Percentiles rank a stretch among this genome's conserved stretches.
Evolutionary conservation across 2,329 filamentous ascomycete species (phyloP).

Genomic region (Sporothrix variecibatus): DNA sequence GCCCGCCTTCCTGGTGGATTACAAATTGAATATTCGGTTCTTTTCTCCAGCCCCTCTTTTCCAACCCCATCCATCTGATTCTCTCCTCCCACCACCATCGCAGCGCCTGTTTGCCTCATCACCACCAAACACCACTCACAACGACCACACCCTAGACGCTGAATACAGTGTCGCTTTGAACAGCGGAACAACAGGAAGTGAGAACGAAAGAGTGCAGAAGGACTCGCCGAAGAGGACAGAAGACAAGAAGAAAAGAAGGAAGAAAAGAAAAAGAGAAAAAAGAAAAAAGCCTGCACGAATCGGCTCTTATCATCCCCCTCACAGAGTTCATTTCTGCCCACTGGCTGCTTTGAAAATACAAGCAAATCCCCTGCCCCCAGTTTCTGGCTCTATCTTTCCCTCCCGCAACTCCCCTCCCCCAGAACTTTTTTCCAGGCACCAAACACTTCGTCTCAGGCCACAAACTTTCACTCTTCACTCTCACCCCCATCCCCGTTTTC

Average conservation of each 20-base stretch:
- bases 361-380: slow-evolving; percentile 2
- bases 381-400: slow-evolving; percentile 5
- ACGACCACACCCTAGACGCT: not conserved
- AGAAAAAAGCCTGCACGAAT: not conserved
- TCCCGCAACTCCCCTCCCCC: not conserved
- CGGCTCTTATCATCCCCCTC: slow-evolving; percentile 23
- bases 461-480: slow-evolving; percentile 18
- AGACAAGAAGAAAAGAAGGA: not conserved
- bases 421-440: slow-evolving; percentile 23
- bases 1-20: slow-evolving; percentile 26
- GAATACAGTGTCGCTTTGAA: not conserved
- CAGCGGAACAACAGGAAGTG: not conserved
- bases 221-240: not conserved
- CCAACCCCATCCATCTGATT: slow-evolving; percentile 27
- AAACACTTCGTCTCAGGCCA: slow-evolving; percentile 30
- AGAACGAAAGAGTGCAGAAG: not conserved
- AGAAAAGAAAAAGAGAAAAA: not conserved
- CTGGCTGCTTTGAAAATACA: slow-evolving; percentile 13
- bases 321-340: not conserved
- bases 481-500: slow-evolving; percentile 9
- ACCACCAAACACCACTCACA: not conserved
- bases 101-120: slow-evolving; percentile 25
- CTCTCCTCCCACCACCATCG: slow-evolving; percentile 17
- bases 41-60: slow-evolving; percentile 33
- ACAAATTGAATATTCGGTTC: slow-evolving; percentile 35